These are phyloP conservation scores for Daedaleopsis nitida DNA, from an alignment of 768 basidiomycete genomes.

Conservation along the genomic window DNA sequence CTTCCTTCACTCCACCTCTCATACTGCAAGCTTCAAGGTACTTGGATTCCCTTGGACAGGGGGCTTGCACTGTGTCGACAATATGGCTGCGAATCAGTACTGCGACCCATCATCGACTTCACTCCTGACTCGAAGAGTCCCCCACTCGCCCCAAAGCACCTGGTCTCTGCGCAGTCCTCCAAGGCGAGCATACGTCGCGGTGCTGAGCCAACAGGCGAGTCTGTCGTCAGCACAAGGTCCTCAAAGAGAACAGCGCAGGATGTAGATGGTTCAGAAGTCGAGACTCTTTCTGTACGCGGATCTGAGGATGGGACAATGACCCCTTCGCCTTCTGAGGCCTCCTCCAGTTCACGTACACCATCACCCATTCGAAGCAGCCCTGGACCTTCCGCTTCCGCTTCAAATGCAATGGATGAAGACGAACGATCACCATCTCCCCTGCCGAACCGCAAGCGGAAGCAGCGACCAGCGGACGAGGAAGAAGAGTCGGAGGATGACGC, in stretches of 20 bases:
- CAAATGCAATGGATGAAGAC: conserved; percentile 44
- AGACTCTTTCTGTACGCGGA: conserved; percentile 64
- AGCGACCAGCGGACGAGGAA: conserved; percentile 47
- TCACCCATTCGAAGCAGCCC: conserved; percentile 76
- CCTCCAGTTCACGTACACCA: conserved; percentile 91
- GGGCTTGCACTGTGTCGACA: conserved; percentile 86
- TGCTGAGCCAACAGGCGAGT: conserved; percentile 22
- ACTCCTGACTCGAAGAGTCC: conserved; percentile 87
- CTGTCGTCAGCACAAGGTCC: conserved; percentile 56
- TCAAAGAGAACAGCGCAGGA: conserved; percentile 55
- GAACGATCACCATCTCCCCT: conserved; percentile 36
- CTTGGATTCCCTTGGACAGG: conserved; percentile 96
- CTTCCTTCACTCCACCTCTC: neutral
- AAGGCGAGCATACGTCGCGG: conserved; percentile 39
- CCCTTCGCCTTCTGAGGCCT: conserved; percentile 83
- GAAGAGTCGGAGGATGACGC: conserved; percentile 48
- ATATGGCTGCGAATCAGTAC: conserved; percentile 85
- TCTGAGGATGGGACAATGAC: conserved; percentile 92
- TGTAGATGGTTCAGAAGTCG: conserved; percentile 60
- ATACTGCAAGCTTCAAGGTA: conserved; percentile 55
- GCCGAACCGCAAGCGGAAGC: conserved; percentile 49
- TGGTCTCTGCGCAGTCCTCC: conserved; percentile 67
- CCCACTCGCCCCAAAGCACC: conserved; percentile 94
- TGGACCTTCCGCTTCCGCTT: conserved; percentile 43
- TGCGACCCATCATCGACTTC: conserved; percentile 95